A percentile compares a stretch with the other conserved stretches of the same genome.
These are phyloP conservation scores for Furculomyces boomerangus DNA, from an alignment of 371 early-diverging fungal genomes.

Conservation along the genomic window DNA sequence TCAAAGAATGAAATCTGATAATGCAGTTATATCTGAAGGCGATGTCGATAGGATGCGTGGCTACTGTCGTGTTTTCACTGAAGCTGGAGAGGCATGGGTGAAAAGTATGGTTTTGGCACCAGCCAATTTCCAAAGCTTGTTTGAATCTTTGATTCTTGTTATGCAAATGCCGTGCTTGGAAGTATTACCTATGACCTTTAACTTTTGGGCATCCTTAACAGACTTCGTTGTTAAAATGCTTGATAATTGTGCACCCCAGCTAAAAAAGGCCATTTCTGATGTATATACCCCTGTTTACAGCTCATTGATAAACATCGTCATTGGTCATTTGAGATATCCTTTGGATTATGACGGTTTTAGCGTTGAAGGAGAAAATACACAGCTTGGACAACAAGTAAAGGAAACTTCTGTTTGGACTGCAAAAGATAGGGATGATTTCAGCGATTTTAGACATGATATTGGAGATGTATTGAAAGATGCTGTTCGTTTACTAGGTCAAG, in stretches of 20 bases:
- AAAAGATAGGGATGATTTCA: constrained; percentile 79
- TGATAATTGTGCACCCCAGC: constrained; percentile 21
- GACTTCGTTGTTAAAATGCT: constrained; percentile 28
- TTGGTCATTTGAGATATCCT: constrained; percentile 67
- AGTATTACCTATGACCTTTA: constrained; percentile 59
- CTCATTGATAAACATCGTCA: constrained; percentile 57
- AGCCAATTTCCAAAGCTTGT: constrained; percentile 39
- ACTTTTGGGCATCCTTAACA: constrained; percentile 70
- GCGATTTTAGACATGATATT: constrained; percentile 85
- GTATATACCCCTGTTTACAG: constrained; percentile 30
- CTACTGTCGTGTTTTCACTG: constrained; percentile 60
- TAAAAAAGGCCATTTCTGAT: not conserved
- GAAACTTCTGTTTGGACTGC: constrained; percentile 53
- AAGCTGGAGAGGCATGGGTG: constrained; percentile 76
- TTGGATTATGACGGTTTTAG: constrained; percentile 5
- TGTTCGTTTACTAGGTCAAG: constrained; percentile 53
- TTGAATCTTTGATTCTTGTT: constrained; percentile 58
- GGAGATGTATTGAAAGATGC: constrained; percentile 95
- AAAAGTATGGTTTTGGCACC: constrained; percentile 40
- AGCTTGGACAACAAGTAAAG: constrained; percentile 6
- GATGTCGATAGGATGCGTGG: constrained; percentile 53
- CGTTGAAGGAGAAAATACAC: not conserved
- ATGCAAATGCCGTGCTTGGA: constrained; percentile 43
- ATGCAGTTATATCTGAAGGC: constrained; percentile 23
- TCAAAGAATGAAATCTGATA: constrained; percentile 25